Conservation (phyloP, 2,329 filamentous ascomycete genomes). For the Rasamsonia emersonii region DNA sequence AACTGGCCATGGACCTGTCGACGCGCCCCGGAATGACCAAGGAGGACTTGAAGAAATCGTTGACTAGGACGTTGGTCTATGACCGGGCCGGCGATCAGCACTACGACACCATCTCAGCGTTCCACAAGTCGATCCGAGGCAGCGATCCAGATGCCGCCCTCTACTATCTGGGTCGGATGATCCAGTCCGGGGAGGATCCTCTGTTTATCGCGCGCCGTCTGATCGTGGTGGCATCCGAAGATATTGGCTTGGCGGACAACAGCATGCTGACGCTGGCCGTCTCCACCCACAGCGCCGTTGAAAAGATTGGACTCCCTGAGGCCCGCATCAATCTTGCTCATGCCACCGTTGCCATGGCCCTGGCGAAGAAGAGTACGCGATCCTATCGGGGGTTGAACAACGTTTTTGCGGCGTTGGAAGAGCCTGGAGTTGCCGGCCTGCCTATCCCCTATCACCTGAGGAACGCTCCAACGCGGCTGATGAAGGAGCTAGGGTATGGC, state of each 20-base stretch:
- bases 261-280: conserved; percentile 75
- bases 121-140: conserved; percentile 91
- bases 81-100: conserved; percentile 93
- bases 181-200: conserved; percentile 88
- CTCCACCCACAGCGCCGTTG: conserved; percentile 73
- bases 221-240: conserved; percentile 90
- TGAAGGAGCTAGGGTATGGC: conserved; percentile 88
- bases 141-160: conserved; percentile 78
- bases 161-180: conserved; percentile 93
- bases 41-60: conserved; percentile 66
- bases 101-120: conserved; percentile 94
- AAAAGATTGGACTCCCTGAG: conserved; percentile 93
- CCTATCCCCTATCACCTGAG: conserved; percentile 80
- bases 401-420: conserved; percentile 66
- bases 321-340: conserved; percentile 88
- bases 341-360: conserved; percentile 68
- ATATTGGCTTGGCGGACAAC: conserved; percentile 85
- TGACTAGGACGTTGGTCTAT: conserved; percentile 91
- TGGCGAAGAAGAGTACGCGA: conserved; percentile 78
- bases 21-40: conserved; percentile 57
- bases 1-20: conserved; percentile 74
- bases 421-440: conserved; percentile 73
- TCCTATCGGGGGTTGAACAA: conserved; percentile 76
- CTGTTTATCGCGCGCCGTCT: conserved; percentile 86
- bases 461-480: conserved; percentile 84